Evolutionary conservation across 257 asterid genomes (phyloP).

Genomic region (Hygrophila difformis): DNA sequence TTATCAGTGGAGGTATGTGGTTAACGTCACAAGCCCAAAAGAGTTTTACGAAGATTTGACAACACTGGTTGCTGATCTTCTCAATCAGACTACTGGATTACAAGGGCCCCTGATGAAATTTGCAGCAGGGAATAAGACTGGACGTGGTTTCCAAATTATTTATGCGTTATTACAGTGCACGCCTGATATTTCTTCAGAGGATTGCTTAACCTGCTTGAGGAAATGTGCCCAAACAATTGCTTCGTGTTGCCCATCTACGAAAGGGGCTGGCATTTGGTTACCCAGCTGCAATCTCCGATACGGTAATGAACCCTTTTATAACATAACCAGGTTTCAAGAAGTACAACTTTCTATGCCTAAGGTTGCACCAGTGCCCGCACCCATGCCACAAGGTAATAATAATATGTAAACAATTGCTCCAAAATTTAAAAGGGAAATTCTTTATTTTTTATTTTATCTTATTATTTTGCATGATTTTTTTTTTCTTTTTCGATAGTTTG

Average conservation of each 20-base stretch:
- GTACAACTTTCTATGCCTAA: no score
- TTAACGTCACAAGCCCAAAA: no score
- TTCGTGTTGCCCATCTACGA: slow-evolving; percentile 4
- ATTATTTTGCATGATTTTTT: no score
- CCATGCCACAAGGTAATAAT: not conserved
- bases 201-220: slow-evolving; percentile 23
- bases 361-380: slow-evolving; percentile 2
- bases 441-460: no score
- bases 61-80: no score
- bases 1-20: no score
- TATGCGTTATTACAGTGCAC: slow-evolving; percentile 27
- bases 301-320: slow-evolving; percentile 12
- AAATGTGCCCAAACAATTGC: slow-evolving; percentile 1
- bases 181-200: slow-evolving; percentile 22
- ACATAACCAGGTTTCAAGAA: slow-evolving; percentile 21
- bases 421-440: no score
- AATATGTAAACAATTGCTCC: no score
- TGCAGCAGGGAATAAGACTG: slow-evolving; percentile 16
- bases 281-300: slow-evolving; percentile 28
- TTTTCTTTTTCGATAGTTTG: no score
- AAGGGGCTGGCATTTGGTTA: slow-evolving; percentile 17
- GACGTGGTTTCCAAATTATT: slow-evolving; percentile 10
- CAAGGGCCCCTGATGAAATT: no score
- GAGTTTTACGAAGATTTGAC: no score
- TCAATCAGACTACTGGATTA: no score